Conservation (phyloP, 371 early-diverging fungal genomes). For the Mucor piriformis region DNA sequence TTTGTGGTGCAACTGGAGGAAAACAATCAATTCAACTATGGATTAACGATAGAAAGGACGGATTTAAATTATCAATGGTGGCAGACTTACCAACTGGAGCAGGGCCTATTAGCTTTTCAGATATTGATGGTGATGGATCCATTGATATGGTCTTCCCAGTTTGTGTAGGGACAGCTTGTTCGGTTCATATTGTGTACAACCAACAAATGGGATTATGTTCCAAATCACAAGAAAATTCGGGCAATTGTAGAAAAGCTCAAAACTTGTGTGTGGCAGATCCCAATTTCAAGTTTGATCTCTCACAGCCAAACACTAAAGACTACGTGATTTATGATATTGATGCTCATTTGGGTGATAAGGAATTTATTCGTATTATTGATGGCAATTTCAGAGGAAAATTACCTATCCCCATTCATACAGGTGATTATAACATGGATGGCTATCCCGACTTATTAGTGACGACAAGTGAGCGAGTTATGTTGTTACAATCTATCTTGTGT, state of each 20-base stretch:
- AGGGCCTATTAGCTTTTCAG: constrained; percentile 88
- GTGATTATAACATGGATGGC: constrained; percentile 91
- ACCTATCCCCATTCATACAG: constrained; percentile 62
- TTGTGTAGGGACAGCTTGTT: constrained; percentile 57
- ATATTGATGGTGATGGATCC: constrained; percentile 91
- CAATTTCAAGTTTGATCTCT: constrained; percentile 69
- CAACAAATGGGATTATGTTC: constrained; percentile 81
- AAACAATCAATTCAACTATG: constrained; percentile 75
- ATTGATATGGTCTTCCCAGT: constrained; percentile 83
- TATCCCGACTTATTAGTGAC: constrained; percentile 86
- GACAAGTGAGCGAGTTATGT: constrained; percentile 45
- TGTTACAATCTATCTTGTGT: constrained; percentile 69
- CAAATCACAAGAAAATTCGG: constrained; percentile 31
- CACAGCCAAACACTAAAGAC: constrained; percentile 36
- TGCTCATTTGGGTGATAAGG: constrained; percentile 47
- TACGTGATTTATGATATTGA: constrained; percentile 54
- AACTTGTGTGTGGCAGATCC: constrained; percentile 78
- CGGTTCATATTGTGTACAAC: constrained; percentile 83
- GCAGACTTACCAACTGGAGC: constrained; percentile 68
- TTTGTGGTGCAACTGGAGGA: constrained; percentile 59
- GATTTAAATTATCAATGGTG: constrained; percentile 61
- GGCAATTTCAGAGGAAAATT: constrained; percentile 56
- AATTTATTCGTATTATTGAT: constrained; percentile 50
- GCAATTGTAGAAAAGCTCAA: constrained; percentile 62
- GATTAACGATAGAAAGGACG: constrained; percentile 64